Evolutionary conservation across 805 yeast species (phyloP).

Genomic region (Monosporozyma siamensis): DNA sequence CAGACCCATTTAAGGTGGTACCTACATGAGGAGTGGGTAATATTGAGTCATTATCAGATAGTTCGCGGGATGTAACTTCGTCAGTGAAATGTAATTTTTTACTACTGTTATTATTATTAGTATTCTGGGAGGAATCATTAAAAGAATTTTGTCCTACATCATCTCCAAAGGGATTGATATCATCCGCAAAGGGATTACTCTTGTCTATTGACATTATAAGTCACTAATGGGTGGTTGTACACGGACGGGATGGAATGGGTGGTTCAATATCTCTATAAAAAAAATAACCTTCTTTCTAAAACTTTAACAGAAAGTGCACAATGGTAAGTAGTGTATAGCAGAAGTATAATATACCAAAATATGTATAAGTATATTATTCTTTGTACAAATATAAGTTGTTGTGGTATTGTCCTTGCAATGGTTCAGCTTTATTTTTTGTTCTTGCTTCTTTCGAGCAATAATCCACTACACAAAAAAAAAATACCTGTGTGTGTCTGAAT

Average conservation of each 20-base stretch:
- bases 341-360: not conserved
- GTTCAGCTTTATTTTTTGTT: no score
- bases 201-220: constrained; percentile 3
- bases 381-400: no score
- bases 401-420: no score
- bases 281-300: not conserved
- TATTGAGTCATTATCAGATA: constrained; percentile 18
- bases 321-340: not conserved
- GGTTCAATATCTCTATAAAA: not conserved
- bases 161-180: constrained; percentile 15
- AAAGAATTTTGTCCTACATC: constrained; percentile 16
- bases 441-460: no score
- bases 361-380: no score
- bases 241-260: not conserved
- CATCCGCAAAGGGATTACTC: constrained; percentile 5
- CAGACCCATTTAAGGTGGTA: constrained; percentile 7
- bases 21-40: constrained; percentile 24
- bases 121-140: constrained; percentile 1
- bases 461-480: no score
- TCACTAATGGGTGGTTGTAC: not conserved
- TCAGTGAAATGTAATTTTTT: constrained; percentile 2
- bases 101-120: not conserved
- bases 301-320: not conserved
- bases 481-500: no score
- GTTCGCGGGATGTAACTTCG: constrained; percentile 7